These are phyloP conservation scores for Choanephora cucurbitarum DNA, from an alignment of 371 early-diverging fungal species.

Conservation along the genomic window DNA sequence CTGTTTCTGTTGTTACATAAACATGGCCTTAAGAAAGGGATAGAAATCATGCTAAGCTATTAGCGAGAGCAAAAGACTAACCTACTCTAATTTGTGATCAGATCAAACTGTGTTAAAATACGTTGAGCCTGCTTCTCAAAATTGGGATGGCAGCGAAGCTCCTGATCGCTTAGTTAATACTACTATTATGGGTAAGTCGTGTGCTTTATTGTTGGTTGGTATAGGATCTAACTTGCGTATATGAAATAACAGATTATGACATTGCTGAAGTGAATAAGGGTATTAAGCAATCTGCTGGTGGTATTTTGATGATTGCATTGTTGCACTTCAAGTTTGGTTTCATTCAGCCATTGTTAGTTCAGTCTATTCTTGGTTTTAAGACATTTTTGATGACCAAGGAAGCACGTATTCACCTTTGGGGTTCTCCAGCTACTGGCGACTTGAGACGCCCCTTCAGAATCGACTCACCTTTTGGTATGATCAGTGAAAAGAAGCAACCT, in stretches of 20 bases:
- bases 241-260: conserved; percentile 68
- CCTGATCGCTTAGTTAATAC: conserved; percentile 37
- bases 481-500: conserved; percentile 35
- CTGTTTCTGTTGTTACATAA: too few species aligned
- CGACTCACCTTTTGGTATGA: conserved; percentile 60
- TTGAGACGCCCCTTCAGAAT: conserved; percentile 80
- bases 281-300: conserved; percentile 65
- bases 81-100: neutral
- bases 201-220: too few species aligned
- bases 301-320: conserved; percentile 68
- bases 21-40: too few species aligned
- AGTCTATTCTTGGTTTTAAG: conserved; percentile 74
- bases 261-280: conserved; percentile 68
- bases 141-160: conserved; percentile 39
- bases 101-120: conserved; percentile 44
- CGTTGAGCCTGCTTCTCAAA: conserved; percentile 39
- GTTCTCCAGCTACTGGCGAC: conserved; percentile 68
- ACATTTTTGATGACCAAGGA: conserved; percentile 64
- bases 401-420: conserved; percentile 72
- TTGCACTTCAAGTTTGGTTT: conserved; percentile 86
- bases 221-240: neutral
- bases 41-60: too few species aligned
- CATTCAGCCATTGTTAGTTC: conserved; percentile 82
- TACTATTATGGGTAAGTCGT: conserved; percentile 40
- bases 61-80: neutral